Base-by-base conservation (phyloP, 805 yeast genomes). In the Kuraishia floccosa region DNA sequence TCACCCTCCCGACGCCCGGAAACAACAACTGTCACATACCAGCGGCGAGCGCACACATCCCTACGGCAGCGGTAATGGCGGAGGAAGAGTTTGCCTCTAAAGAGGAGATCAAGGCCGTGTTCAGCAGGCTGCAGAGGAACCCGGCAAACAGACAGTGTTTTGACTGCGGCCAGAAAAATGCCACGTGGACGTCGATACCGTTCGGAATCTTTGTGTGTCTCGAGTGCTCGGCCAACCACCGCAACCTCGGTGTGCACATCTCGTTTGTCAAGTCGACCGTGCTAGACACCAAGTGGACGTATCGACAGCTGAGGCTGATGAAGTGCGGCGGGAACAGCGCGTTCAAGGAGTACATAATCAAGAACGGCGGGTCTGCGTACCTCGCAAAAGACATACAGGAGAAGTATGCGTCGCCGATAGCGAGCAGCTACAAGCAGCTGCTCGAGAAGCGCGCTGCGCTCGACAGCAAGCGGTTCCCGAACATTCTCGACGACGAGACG, bases 121-220 rank as follows among this genome's bases (percentile, higher is more conserved):
- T 84, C 47, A 60, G 63, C 31, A 65, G 69, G 50, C 60, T 83
- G 42, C 69, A 72, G 44, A 60, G 77, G 54, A 63, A 68, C 39
- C 75, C 75, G 17, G 81, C 85, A 28, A 87, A 87, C 63, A 78
- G 78, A 47, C 54, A 54, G 32, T 91, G 98, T 58, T 89, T 91
- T 58, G 98, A 91, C 52, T 91, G 98, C 56, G 71, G 80, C 32
- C 82, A 87, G 44, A 85, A 82, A 50, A 87, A 87, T 53, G 97
- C 98, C 23, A 85, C 97, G 1, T 91, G 98, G 98, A 84, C 98
- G 3, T 89, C 97, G 10, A 86, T 89, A 33, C 95, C 97, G 10
- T 89, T 84, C 56, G 98, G 96, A 34, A 82, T 87, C 31, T 71
- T 87, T 52, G 60, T 91, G 36, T 91, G 98, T 62, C 67, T 87